phyloP scores from a whole-genome alignment of 495 filamentous ascomycete genomes.

The Aspergillus baeticus region DNA sequence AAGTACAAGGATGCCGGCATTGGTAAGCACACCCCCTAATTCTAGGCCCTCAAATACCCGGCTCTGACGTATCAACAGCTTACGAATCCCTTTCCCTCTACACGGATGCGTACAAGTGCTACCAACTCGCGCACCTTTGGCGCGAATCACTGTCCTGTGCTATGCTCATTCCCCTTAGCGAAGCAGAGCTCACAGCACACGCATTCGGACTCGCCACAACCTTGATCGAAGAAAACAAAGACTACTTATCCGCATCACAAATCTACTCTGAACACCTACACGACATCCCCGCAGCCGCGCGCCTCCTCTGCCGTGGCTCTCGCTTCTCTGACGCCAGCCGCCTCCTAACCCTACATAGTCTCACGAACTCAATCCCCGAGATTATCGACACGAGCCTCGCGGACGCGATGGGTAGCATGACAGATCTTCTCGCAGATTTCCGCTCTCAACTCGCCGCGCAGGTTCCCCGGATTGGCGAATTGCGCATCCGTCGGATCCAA shows the following conservation, averaged over 20 bases:
- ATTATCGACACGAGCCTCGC: conserved; percentile 75
- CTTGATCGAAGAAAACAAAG: conserved; percentile 78
- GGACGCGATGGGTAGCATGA: conserved; percentile 73
- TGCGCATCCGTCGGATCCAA: conserved; percentile 72
- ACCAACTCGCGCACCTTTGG: conserved; percentile 82
- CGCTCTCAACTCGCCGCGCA: conserved; percentile 79
- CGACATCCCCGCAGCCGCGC: conserved; percentile 64
- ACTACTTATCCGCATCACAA: conserved; percentile 74
- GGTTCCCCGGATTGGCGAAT: conserved; percentile 76
- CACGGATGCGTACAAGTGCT: conserved; percentile 69
- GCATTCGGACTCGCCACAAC: conserved; percentile 66
- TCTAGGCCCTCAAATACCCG: not conserved
- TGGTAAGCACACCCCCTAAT: conserved; percentile 29
- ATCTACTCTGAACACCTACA: conserved; percentile 79
- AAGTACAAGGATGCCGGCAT: conserved; percentile 81
- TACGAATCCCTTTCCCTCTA: conserved; percentile 84
- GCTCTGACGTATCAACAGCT: conserved; percentile 56
- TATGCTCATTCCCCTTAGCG: conserved; percentile 59
- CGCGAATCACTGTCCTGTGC: conserved; percentile 81
- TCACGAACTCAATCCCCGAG: conserved; percentile 44
- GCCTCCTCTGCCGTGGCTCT: conserved; percentile 77
- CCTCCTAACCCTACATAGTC: conserved; percentile 53
- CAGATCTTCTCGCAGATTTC: conserved; percentile 90
- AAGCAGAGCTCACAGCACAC: conserved; percentile 58
- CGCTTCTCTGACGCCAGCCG: conserved; percentile 82